Base-by-base conservation (phyloP, 1,139 yeast species). In the Debaryomyces fabryi region DNA sequence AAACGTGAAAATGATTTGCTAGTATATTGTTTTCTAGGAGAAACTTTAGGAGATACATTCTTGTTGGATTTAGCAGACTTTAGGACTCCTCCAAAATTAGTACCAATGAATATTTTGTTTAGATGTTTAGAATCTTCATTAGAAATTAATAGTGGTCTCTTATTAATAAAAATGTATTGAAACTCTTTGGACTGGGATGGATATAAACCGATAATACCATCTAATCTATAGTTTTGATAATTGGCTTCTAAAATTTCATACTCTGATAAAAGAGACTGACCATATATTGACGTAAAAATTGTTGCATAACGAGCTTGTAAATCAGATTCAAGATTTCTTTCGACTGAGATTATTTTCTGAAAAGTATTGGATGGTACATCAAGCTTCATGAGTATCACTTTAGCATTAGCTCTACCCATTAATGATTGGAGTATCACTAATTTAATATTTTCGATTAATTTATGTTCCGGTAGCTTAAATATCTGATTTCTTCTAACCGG, bases 401-500 rank as follows among this genome's bases (percentile, higher is more conserved):
- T 47, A 0, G 72, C 49, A 8, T 52, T 37, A 0, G 78, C 75
- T 40, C 61, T 49, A 1, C 54, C 51, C 1, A 73, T 52, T 10
- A 72, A 54, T 16, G 74, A 52, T 30, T 71, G 69, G 8, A 78
- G 63, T 0, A 79, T 49, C 6, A 58, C 58, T 8, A 56, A 54
- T 50, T 75, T 72, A 1, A 83, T 35, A 0, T 60, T 64, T n/a
- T 63, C 65, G 0, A 72, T 43, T 15, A 69, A 49, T 29, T 59
- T 56, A 36, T 53, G 49, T 44, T 57, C 51, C 0, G 74, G 63
- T 3, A 57, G 50, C 5, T 59, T 54, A n/a, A 58, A 36, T 2
- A 68, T 40, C 8, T 66, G 67, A 8, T 52, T 55, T 36, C 75
- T 68, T 25, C 96, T 68, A 1, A 88, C 91, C 0, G 92, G 91